Conservation (phyloP, 1,284 basidiomycete genomes). For the Cryptococcus sp. region DNA sequence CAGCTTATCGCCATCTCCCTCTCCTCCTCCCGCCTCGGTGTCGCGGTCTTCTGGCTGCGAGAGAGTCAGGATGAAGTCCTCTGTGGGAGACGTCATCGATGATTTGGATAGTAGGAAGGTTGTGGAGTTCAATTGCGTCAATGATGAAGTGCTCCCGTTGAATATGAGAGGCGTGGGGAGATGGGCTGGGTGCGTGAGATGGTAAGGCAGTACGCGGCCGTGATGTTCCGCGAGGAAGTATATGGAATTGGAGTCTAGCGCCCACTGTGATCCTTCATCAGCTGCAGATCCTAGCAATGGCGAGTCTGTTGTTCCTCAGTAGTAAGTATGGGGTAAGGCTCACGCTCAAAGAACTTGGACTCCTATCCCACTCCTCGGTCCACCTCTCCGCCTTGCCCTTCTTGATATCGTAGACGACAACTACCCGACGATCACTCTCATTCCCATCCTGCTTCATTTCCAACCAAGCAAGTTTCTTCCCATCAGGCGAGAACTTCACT, state of each 20-base stretch:
- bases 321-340: constrained; percentile 28
- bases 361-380: constrained; percentile 80
- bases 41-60: constrained; percentile 68
- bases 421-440: constrained; percentile 65
- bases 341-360: constrained; percentile 64
- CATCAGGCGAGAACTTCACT: constrained; percentile 67
- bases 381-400: constrained; percentile 29
- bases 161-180: constrained; percentile 45
- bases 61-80: constrained; percentile 54
- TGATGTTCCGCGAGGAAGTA: constrained; percentile 74
- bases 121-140: constrained; percentile 24
- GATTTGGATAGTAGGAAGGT: constrained; percentile 31
- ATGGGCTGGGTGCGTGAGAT: constrained; percentile 35
- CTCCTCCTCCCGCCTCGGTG: constrained; percentile 52
- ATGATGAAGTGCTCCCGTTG: constrained; percentile 35
- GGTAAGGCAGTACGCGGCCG: constrained; percentile 56
- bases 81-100: constrained; percentile 26
- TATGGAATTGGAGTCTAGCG: constrained; percentile 66
- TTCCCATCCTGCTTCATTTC: constrained; percentile 84
- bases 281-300: neutral
- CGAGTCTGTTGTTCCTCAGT: neutral
- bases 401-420: constrained; percentile 67
- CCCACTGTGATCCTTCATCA: constrained; percentile 60
- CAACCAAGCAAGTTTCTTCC: constrained; percentile 77
- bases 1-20: constrained; percentile 32